These are phyloP conservation scores for Dioscorea zingiberensis DNA, from an alignment of 106 monocot genomes.

Conservation along the genomic window DNA sequence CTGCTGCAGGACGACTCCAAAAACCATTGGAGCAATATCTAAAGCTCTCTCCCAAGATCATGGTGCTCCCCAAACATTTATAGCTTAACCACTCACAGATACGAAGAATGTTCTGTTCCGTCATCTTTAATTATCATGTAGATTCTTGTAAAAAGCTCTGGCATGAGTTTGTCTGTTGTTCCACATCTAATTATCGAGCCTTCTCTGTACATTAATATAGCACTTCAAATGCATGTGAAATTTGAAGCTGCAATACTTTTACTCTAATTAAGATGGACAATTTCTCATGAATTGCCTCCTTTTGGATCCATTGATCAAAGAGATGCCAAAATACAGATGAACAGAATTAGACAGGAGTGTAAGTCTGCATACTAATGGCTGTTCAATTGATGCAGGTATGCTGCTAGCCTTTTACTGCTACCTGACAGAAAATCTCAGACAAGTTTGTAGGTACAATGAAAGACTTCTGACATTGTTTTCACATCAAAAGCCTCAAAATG, in stretches of 20 bases:
- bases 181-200: neutral
- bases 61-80: neutral
- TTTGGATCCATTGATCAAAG: no score
- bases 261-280: neutral
- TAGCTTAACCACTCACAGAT: neutral
- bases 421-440: no score
- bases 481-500: no score
- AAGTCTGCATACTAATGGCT: neutral
- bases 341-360: no score
- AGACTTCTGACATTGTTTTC: no score
- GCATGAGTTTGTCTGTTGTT: no score
- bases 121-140: neutral
- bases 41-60: constrained; percentile 20
- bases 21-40: constrained; percentile 68
- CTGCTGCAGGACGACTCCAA: constrained; percentile 88
- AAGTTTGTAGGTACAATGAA: no score
- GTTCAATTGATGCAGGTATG: no score
- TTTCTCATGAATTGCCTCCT: neutral
- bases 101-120: no score
- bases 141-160: neutral
- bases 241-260: neutral
- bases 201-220: neutral
- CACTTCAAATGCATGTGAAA: neutral
- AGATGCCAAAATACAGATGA: no score
- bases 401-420: no score